Conservation (phyloP, 495 filamentous ascomycete species). For the Penicillium salamii region DNA sequence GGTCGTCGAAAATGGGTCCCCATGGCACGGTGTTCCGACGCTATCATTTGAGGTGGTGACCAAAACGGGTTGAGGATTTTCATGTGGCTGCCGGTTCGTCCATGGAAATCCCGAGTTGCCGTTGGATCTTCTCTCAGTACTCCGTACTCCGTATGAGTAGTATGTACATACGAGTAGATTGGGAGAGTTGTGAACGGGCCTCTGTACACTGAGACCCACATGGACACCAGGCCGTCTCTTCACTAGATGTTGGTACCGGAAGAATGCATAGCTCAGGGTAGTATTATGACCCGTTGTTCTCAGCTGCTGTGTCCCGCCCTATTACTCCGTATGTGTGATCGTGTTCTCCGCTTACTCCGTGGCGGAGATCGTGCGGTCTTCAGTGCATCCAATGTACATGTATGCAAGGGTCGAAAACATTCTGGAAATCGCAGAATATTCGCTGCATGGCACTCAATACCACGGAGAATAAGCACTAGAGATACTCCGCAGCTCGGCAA, state of each 20-base stretch:
- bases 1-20: conserved; percentile 1
- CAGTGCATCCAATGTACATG: neutral
- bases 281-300: no score
- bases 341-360: neutral
- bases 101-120: neutral
- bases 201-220: neutral
- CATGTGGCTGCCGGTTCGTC: neutral
- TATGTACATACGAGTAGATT: no score
- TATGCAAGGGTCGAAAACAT: no score
- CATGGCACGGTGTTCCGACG: neutral
- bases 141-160: no score
- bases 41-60: neutral
- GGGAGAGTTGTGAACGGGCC: neutral
- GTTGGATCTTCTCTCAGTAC: no score
- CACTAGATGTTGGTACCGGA: neutral
- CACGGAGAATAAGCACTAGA: neutral
- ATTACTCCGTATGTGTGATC: neutral
- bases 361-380: neutral
- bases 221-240: neutral
- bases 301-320: neutral
- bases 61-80: neutral
- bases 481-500: neutral
- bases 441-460: no score
- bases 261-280: neutral
- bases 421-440: no score